Evolutionary conservation across 1,284 basidiomycete genomes (phyloP).

Genomic region (Phellinidium pouzarii): DNA sequence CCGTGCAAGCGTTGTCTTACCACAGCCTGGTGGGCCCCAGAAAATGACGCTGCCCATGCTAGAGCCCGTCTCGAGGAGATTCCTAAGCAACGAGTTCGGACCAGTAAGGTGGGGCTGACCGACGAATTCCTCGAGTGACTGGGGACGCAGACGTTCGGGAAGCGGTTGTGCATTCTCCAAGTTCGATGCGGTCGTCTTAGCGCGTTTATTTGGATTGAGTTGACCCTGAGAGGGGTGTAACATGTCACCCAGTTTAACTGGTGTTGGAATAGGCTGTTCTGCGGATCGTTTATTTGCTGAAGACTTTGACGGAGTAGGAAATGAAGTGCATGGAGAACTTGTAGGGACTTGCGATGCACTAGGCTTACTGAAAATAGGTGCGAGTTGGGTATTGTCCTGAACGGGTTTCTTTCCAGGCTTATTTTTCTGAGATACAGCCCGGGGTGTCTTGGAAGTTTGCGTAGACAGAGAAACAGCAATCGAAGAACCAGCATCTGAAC

Average conservation of each 20-base stretch:
- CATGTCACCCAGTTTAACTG: conserved; percentile 1
- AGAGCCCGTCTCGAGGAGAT: conserved; percentile 36
- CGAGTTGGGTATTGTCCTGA: background rate
- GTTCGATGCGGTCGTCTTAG: conserved; percentile 24
- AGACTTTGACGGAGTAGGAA: conserved; percentile 1
- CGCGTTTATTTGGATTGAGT: conserved; percentile 25
- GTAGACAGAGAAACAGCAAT: conserved; percentile 15
- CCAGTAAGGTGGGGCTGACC: conserved; percentile 61
- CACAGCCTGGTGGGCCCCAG: conserved; percentile 76
- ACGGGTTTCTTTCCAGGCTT: background rate
- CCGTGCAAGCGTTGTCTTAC: conserved; percentile 78
- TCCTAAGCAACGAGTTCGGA: conserved; percentile 46
- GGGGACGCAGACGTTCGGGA: conserved; percentile 61
- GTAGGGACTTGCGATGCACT: conserved; percentile 6
- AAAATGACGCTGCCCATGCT: conserved; percentile 54
- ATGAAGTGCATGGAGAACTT: background rate
- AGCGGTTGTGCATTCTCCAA: conserved; percentile 39
- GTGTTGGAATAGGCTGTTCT: conserved; percentile 17
- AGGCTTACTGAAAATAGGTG: conserved; percentile 17
- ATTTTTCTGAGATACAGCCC: conserved; percentile 11
- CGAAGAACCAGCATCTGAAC: conserved; percentile 25
- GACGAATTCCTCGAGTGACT: conserved; percentile 53
- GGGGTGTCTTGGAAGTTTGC: conserved; percentile 18
- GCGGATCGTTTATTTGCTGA: conserved; percentile 4
- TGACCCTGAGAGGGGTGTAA: conserved; percentile 4